A percentile compares a stretch with the other conserved stretches of the same genome.
phyloP scores from a whole-genome alignment of 768 basidiomycete genomes.

The Coprinellus micaceus region DNA sequence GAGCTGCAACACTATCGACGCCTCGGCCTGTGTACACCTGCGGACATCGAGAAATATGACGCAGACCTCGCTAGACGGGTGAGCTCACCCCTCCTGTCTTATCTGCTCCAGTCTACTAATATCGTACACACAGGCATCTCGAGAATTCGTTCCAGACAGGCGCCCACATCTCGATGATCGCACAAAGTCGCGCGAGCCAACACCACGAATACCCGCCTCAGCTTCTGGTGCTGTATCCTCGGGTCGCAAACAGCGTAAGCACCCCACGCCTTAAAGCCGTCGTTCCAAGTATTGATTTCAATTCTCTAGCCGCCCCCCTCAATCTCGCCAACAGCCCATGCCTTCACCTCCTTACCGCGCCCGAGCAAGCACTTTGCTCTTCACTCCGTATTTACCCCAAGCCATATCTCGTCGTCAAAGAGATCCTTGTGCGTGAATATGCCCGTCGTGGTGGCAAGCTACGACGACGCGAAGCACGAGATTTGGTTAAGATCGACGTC shows the following conservation, averaged over 20 bases:
- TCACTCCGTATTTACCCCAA: slow-evolving; percentile 88
- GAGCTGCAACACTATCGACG: slow-evolving; percentile 90
- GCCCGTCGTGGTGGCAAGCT: slow-evolving; percentile 85
- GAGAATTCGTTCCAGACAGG: background rate
- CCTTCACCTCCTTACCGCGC: slow-evolving; percentile 82
- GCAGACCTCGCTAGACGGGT: slow-evolving; percentile 71
- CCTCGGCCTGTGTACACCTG: slow-evolving; percentile 75
- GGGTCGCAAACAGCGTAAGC: slow-evolving; percentile 44
- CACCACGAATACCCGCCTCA: slow-evolving; percentile 43
- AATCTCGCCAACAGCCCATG: slow-evolving; percentile 90
- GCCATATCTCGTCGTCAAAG: slow-evolving; percentile 94
- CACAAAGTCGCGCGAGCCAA: slow-evolving; percentile 57
- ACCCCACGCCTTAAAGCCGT: background rate
- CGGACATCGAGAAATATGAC: slow-evolving; percentile 92
- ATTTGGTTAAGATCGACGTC: slow-evolving; percentile 89
- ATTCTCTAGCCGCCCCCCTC: slow-evolving; percentile 52
- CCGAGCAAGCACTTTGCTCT: slow-evolving; percentile 87
- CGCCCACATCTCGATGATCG: slow-evolving; percentile 30
- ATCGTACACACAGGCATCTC: slow-evolving; percentile 41
- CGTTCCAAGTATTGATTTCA: slow-evolving; percentile 4
- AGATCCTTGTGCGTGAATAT: slow-evolving; percentile 90
- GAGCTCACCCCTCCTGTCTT: slow-evolving; percentile 21
- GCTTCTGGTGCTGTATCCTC: slow-evolving; percentile 35
- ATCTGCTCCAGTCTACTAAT: slow-evolving; percentile 6
- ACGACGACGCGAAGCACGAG: slow-evolving; percentile 82